A percentile compares a stretch with the other conserved stretches of the same genome.
phyloP scores from a whole-genome alignment of 345 rosid species.

The Populus nigra region DNA sequence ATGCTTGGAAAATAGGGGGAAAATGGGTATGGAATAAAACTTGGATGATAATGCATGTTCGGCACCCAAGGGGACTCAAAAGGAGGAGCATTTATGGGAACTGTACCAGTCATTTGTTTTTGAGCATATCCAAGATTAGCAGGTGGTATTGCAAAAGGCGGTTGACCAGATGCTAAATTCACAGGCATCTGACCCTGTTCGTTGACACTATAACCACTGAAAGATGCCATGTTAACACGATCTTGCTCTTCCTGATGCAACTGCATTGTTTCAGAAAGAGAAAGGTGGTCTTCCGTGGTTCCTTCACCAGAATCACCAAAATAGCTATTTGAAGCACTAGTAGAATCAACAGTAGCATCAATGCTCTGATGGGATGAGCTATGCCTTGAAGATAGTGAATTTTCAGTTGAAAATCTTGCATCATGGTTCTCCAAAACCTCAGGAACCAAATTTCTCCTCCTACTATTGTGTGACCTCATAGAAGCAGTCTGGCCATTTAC shows the following conservation, averaged over 20 bases:
- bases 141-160: neutral
- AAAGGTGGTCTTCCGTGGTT: neutral
- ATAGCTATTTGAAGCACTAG: slow-evolving; percentile 8
- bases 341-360: slow-evolving; percentile 5
- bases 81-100: slow-evolving; percentile 6
- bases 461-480: slow-evolving; percentile 2
- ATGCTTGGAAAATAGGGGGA: slow-evolving; percentile 7
- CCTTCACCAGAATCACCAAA: neutral
- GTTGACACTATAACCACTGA: slow-evolving; percentile 5
- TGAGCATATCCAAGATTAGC: slow-evolving; percentile 18
- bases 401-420: neutral
- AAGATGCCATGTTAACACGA: slow-evolving; percentile 14
- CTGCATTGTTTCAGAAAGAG: slow-evolving; percentile 8
- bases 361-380: neutral
- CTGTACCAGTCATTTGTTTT: slow-evolving; percentile 2
- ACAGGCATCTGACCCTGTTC: slow-evolving; percentile 10
- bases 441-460: neutral
- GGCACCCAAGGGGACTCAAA: slow-evolving; percentile 5
- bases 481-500: slow-evolving; percentile 5
- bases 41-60: slow-evolving; percentile 15
- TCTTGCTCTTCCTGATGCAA: slow-evolving; percentile 25
- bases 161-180: slow-evolving; percentile 12
- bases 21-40: slow-evolving; percentile 2
- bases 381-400: neutral
- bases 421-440: slow-evolving; percentile 3